Evolutionary conservation across 2,329 filamentous ascomycete genomes (phyloP).

Genomic region (Canariomyces notabilis): DNA sequence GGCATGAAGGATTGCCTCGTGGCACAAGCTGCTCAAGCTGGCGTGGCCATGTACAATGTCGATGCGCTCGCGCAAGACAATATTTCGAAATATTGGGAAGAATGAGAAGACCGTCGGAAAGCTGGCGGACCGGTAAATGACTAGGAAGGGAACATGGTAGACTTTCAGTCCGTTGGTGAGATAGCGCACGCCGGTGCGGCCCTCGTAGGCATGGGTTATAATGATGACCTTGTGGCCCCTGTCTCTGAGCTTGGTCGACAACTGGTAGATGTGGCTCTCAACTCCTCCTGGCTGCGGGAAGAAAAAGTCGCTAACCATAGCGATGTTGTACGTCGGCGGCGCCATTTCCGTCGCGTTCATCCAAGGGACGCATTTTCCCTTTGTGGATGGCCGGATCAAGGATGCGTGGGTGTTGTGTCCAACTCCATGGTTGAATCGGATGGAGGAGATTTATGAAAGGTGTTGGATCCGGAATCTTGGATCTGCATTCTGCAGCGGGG

Average conservation of each 20-base stretch:
- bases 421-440: background rate
- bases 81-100: constrained; percentile 96
- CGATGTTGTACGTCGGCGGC: constrained; percentile 60
- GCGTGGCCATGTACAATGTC: constrained; percentile 98
- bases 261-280: constrained; percentile 97
- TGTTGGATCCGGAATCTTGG: no score
- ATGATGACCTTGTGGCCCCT: constrained; percentile 97
- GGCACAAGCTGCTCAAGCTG: constrained; percentile 86
- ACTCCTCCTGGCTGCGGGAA: constrained; percentile 95
- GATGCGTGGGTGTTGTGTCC: no score
- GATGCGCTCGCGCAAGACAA: constrained; percentile 88
- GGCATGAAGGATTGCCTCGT: constrained; percentile 91
- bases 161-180: constrained; percentile 97
- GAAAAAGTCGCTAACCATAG: constrained; percentile 99
- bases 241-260: constrained; percentile 93
- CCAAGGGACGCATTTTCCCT: constrained; percentile 7
- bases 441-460: no score
- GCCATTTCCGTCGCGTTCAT: constrained; percentile 32
- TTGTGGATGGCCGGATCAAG: no score
- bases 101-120: constrained; percentile 98
- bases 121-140: constrained; percentile 89
- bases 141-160: constrained; percentile 92
- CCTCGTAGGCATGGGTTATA: constrained; percentile 91
- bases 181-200: constrained; percentile 86
- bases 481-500: no score